Conservation (phyloP, 306 rosid species). For the Vigna nakashimae region DNA sequence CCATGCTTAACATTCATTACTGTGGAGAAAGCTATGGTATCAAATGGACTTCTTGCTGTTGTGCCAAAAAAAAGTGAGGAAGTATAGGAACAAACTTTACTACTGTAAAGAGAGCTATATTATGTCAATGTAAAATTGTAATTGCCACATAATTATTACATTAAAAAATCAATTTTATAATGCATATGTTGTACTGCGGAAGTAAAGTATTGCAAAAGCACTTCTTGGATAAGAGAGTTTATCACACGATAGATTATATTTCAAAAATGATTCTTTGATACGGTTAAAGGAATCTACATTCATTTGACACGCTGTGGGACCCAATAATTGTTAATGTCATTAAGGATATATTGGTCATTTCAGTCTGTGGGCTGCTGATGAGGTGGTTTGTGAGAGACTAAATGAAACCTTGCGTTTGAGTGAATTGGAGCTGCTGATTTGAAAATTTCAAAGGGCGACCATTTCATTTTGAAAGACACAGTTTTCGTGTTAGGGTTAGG, state of each 20-base stretch:
- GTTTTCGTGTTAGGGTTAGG: too few species aligned
- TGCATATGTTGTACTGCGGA: neutral
- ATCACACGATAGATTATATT: neutral
- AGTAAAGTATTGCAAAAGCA: neutral
- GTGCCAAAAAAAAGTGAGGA: conserved; percentile 23
- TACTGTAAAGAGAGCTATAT: conserved; percentile 38
- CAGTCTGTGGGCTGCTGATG: too few species aligned
- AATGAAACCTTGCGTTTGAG: too few species aligned
- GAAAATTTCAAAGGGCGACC: too few species aligned
- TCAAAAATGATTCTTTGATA: too few species aligned
- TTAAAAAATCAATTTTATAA: conserved; percentile 42
- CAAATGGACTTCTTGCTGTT: conserved; percentile 39
- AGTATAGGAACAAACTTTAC: conserved; percentile 21
- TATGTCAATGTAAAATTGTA: conserved; percentile 43
- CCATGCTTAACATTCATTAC: conserved; percentile 34
- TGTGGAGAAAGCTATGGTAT: conserved; percentile 44
- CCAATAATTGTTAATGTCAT: too few species aligned
- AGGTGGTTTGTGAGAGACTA: too few species aligned
- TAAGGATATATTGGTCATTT: too few species aligned
- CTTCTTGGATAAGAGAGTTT: neutral
- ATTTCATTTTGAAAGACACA: too few species aligned
- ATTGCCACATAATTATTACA: conserved; percentile 34
- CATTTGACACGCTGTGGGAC: too few species aligned
- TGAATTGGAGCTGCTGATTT: too few species aligned
- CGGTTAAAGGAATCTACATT: too few species aligned